Base-by-base conservation (phyloP, 768 basidiomycete species). In the Rhizopogon vulgaris region DNA sequence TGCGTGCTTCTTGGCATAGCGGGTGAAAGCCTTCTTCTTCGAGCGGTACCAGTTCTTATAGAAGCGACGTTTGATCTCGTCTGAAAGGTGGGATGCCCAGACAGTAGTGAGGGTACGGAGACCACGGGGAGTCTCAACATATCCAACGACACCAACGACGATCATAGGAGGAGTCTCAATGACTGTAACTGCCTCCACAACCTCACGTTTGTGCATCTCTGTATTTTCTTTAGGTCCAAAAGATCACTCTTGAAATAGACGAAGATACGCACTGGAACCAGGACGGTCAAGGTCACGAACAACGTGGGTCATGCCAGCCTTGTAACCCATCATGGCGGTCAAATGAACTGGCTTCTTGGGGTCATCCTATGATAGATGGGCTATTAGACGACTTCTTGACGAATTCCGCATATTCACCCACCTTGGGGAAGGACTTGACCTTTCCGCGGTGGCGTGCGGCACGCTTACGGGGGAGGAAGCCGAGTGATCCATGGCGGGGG, bases 21-120 rank as follows among this genome's bases (percentile, higher is more conserved):
- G 92, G 66, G 96, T 99, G 84, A 98, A 99, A 38, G 96, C 96
- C 86, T 99, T 99, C 84, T 98, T 98, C 90, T 99, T 99, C 46
- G 93, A 95, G 62, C 91, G 87, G 81, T 98, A 98, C 94, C 95
- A 97, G 83, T 95, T 96, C 82, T 94, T 94, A 88, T 98, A 97
- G 87, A 99, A 97, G 63, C 96, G 85, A 67, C 96, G 91, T 77
- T 95, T 99, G 71, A 98, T 70, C 71, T 97, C 94, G 71, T 97
- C 96, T 37, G 92, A 94, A 39, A 99, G 83, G 73, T 99, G 96
- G 61, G 90, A 89, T 42, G 96, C 94, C 96, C 90, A 92, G 71
- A 96, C 94, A 55, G 96, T 99, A 67, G 96, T 98, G 67, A 99
- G 88, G 38, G 94, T 92, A 68, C 96, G 94, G 59, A 99, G 87